Conservation (phyloP, 192 early-diverging fungal species). For the Geranomyces michiganensis region DNA sequence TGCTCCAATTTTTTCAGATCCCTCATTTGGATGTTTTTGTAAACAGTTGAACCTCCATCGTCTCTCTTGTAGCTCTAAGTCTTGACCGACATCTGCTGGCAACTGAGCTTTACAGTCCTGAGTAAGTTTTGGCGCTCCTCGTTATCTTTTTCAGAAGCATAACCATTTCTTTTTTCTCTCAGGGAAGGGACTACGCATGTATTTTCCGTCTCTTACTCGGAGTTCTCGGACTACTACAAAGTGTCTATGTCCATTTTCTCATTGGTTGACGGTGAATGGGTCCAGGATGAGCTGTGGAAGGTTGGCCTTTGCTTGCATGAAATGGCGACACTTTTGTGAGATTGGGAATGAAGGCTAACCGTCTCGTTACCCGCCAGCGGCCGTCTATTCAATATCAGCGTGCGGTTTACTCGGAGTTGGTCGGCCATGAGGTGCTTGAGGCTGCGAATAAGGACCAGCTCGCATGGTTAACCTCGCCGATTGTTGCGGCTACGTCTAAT, state of each 20-base stretch:
- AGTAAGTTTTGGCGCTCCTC: neutral
- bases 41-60: neutral
- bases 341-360: neutral
- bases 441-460: conserved; percentile 1
- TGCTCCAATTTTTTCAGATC: too few relatives aligned
- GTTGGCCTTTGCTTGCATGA: neutral
- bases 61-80: conserved; percentile 1
- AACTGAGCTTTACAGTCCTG: conserved; percentile 13
- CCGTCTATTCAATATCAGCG: neutral
- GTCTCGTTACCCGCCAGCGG: neutral
- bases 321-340: neutral
- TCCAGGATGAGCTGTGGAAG: conserved; percentile 23
- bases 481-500: conserved; percentile 11
- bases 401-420: conserved; percentile 11
- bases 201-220: conserved; percentile 10
- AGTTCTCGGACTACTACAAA: conserved; percentile 6
- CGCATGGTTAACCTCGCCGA: conserved; percentile 16
- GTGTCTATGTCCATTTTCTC: conserved; percentile 28
- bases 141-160: neutral
- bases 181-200: neutral
- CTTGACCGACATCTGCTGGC: conserved; percentile 12
- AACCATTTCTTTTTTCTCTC: too few relatives aligned
- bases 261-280: conserved; percentile 21
- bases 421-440: conserved; percentile 29
- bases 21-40: too few relatives aligned